Conservation (phyloP, 441 rosid species). For the Corymbia citriodora region DNA sequence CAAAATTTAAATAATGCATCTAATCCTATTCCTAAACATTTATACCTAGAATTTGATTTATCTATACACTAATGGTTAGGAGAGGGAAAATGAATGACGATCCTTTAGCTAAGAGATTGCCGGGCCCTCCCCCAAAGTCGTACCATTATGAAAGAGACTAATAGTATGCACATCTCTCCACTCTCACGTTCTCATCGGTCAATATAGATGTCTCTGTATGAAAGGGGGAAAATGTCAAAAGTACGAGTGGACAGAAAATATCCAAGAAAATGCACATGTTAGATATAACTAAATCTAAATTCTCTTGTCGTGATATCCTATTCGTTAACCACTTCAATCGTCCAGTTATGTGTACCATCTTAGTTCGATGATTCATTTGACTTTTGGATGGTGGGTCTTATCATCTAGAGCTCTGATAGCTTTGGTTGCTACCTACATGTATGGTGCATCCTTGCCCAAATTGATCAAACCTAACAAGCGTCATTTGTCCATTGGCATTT, state of each 20-base stretch:
- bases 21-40: too few relatives aligned
- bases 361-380: neutral
- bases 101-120: too few relatives aligned
- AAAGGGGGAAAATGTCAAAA: neutral
- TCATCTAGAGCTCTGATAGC: neutral
- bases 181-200: neutral
- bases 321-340: too few relatives aligned
- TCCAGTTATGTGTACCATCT: too few relatives aligned
- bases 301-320: neutral
- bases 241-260: neutral
- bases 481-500: rapidly evolving
- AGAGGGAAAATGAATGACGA: too few relatives aligned
- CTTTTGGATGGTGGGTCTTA: neutral
- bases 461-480: rapidly evolving
- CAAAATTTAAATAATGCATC: too few relatives aligned
- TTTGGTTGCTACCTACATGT: too few relatives aligned
- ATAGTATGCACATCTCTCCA: neutral
- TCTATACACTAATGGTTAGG: too few relatives aligned
- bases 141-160: neutral
- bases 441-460: neutral
- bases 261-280: neutral
- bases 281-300: neutral
- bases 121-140: neutral
- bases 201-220: neutral
- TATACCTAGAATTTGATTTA: too few relatives aligned